Evolutionary conservation across 2,329 filamentous ascomycete genomes (phyloP).

Genomic region (Arthrinium puccinioides): DNA sequence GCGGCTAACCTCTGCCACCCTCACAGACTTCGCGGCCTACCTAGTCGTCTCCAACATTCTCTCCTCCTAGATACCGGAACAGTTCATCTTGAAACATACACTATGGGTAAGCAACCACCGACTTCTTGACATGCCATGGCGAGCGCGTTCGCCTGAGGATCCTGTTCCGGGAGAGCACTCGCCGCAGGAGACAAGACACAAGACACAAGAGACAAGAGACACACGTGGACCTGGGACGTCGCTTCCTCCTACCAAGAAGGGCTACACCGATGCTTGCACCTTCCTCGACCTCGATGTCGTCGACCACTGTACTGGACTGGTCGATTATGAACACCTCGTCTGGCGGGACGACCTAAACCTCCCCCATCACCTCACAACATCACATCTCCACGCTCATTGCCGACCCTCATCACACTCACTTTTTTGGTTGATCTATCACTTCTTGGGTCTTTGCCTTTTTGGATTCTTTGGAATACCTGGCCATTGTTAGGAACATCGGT

Average conservation of each 20-base stretch:
- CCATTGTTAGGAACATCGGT: constrained; percentile 26
- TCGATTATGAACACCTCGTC: background rate
- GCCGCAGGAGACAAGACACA: constrained; percentile 14
- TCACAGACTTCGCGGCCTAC: constrained; percentile 19
- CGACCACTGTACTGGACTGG: background rate
- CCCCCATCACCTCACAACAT: constrained; percentile 11
- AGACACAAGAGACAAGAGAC: too few species aligned
- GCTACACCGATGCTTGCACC: background rate
- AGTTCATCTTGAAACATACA: constrained; percentile 25
- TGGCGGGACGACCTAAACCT: background rate
- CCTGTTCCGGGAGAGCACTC: constrained; percentile 10
- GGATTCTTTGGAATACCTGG: constrained; percentile 26
- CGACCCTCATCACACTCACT: constrained; percentile 18
- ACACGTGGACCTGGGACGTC: constrained; percentile 7
- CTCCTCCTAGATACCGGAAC: constrained; percentile 16
- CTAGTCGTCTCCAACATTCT: constrained; percentile 12
- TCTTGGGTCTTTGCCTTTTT: constrained; percentile 31
- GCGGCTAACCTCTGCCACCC: constrained; percentile 16
- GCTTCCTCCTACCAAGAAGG: constrained; percentile 10
- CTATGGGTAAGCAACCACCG: constrained; percentile 39
- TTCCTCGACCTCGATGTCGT: constrained; percentile 4
- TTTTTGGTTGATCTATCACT: constrained; percentile 40
- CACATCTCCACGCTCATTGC: constrained; percentile 14
- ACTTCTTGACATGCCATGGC: too few species aligned
- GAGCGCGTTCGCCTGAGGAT: too few species aligned